Conservation (phyloP, 179 eudicot genomes). For the Corrigiola litoralis region DNA sequence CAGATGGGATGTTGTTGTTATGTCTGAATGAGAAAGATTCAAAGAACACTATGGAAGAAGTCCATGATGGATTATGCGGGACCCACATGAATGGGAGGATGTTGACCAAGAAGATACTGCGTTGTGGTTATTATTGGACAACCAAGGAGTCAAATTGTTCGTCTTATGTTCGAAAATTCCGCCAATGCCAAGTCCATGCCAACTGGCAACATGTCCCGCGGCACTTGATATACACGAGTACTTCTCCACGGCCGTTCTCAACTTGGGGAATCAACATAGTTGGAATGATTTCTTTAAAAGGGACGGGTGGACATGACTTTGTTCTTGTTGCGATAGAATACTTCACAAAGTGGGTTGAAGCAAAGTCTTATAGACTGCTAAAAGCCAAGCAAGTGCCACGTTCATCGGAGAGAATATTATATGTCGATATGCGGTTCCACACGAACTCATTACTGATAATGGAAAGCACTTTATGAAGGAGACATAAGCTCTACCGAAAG, state of each 20-base stretch:
- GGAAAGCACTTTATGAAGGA: background rate
- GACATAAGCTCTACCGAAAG: background rate
- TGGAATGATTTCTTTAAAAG: background rate
- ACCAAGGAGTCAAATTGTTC: background rate
- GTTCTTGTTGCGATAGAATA: conserved; percentile 5
- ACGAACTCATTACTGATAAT: conserved; percentile 2
- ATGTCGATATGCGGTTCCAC: background rate
- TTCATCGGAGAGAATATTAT: conserved; percentile 6
- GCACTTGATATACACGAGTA: background rate
- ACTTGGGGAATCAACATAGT: conserved; percentile 20
- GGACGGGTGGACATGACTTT: background rate
- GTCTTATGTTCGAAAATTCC: background rate
- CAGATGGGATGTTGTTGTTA: background rate
- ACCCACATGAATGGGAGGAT: background rate
- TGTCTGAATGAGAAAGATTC: background rate
- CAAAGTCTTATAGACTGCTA: background rate
- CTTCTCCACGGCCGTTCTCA: conserved; percentile 9
- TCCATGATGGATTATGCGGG: background rate
- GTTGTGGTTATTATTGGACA: background rate
- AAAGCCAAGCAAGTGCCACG: background rate
- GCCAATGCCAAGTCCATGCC: background rate
- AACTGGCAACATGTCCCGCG: background rate
- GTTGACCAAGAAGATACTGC: background rate
- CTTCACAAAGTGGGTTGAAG: conserved; percentile 12
- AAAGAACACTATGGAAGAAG: background rate